A percentile compares a stretch with the other conserved stretches of the same genome.
phyloP scores from a whole-genome alignment of 2,329 filamentous ascomycete species.

The Aspergillus thermomutatus region DNA sequence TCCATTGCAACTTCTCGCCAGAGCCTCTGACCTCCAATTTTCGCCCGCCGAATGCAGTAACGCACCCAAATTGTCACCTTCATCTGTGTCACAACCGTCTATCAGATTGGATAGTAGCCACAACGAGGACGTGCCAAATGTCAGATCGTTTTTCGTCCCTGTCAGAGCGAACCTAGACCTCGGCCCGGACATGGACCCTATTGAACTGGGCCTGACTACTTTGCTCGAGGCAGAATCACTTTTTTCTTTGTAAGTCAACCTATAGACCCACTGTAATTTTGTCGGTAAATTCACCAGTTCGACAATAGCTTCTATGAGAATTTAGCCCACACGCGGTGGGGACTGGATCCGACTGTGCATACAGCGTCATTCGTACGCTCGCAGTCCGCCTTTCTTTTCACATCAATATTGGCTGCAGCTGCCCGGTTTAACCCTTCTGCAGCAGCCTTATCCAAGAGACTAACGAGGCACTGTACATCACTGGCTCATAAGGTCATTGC shows the following conservation, averaged over 20 bases:
- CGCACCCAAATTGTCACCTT: constrained; percentile 22
- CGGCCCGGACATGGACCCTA: constrained; percentile 63
- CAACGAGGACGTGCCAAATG: constrained; percentile 16
- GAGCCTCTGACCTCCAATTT: constrained; percentile 67
- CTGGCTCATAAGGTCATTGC: constrained; percentile 62
- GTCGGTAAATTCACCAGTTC: constrained; percentile 1
- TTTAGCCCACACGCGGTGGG: constrained; percentile 71
- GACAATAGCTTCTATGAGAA: constrained; percentile 62
- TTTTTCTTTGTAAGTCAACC: constrained; percentile 58
- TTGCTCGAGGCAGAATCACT: constrained; percentile 62
- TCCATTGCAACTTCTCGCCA: constrained; percentile 67
- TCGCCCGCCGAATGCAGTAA: constrained; percentile 36
- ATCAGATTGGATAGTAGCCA: constrained; percentile 20
- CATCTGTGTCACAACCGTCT: constrained; percentile 38
- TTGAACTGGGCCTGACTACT: constrained; percentile 67
- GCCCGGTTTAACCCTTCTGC: constrained; percentile 65
- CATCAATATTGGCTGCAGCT: constrained; percentile 66
- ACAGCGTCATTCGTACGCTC: constrained; percentile 63
- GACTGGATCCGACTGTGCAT: constrained; percentile 65
- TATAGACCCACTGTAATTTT: neutral
- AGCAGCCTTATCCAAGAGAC: constrained; percentile 61
- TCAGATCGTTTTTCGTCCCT: constrained; percentile 65
- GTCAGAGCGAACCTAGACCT: constrained; percentile 62
- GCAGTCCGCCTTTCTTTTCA: constrained; percentile 68
- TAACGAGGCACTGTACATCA: constrained; percentile 61